Evolutionary conservation across 352 stramenopile species (phyloP).

Genomic region (Salisapilia sapeloensis): DNA sequence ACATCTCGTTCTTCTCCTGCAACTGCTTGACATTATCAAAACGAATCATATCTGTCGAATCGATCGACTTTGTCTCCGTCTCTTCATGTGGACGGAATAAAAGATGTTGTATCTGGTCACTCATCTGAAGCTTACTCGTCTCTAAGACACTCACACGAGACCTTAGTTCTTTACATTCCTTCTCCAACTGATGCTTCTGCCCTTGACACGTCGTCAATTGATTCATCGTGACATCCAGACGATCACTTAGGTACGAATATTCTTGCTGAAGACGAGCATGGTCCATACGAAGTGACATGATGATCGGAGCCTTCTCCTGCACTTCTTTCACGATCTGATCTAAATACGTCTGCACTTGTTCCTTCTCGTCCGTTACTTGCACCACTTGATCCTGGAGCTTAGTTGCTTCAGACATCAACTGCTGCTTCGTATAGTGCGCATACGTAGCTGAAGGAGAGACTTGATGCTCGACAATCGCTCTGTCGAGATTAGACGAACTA

Average conservation of each 20-base stretch:
- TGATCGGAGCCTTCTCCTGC: conserved; percentile 79
- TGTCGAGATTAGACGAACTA: too few relatives aligned
- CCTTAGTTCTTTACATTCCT: too few relatives aligned
- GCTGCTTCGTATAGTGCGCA: not conserved
- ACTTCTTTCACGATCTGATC: conserved; percentile 87
- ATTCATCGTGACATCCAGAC: conserved; percentile 37
- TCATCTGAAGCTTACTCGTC: too few relatives aligned
- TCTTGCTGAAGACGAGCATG: conserved; percentile 79
- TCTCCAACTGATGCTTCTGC: conserved; percentile 38
- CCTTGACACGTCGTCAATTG: conserved; percentile 56
- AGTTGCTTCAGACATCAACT: too few relatives aligned
- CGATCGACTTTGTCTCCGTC: too few relatives aligned
- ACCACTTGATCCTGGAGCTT: conserved; percentile 83
- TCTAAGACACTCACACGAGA: too few relatives aligned
- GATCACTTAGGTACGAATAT: conserved; percentile 58
- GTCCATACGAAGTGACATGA: conserved; percentile 81
- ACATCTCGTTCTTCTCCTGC: conserved; percentile 83
- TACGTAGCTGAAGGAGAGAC: conserved; percentile 1
- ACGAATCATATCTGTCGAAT: conserved; percentile 68
- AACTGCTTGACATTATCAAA: conserved; percentile 82
- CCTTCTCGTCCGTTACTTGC: conserved; percentile 78
- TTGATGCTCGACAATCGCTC: conserved; percentile 4
- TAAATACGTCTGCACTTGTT: conserved; percentile 82
- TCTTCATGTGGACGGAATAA: conserved; percentile 61
- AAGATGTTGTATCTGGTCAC: conserved; percentile 84